These are phyloP conservation scores for Ceratobasidium sp. DNA, from an alignment of 1,284 basidiomycete species.

Conservation along the genomic window DNA sequence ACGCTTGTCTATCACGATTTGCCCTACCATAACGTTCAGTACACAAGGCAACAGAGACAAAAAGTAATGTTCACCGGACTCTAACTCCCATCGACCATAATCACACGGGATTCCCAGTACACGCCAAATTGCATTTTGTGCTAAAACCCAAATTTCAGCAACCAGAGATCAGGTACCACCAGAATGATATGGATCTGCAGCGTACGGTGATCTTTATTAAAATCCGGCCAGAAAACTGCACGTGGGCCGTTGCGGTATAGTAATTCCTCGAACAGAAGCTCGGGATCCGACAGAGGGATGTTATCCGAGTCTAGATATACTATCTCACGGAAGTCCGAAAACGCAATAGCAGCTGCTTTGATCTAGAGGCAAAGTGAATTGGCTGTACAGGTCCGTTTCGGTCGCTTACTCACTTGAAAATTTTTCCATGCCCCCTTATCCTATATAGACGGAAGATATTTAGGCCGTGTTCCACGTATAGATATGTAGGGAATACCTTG, in stretches of 20 bases:
- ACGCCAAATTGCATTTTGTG: constrained; percentile 65
- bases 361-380: constrained; percentile 52
- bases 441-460: constrained; percentile 8
- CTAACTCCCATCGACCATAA: constrained; percentile 61
- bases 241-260: constrained; percentile 57
- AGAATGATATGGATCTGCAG: constrained; percentile 2
- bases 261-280: constrained; percentile 59
- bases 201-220: constrained; percentile 63
- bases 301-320: constrained; percentile 64
- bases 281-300: constrained; percentile 59
- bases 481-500: constrained; percentile 50
- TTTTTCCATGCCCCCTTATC: constrained; percentile 55
- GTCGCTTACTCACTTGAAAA: constrained; percentile 56
- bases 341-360: constrained; percentile 62
- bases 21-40: constrained; percentile 50
- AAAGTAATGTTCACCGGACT: constrained; percentile 55
- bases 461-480: neutral
- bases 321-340: constrained; percentile 61
- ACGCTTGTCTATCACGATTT: constrained; percentile 63
- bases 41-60: neutral
- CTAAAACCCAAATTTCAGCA: constrained; percentile 48
- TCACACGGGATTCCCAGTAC: constrained; percentile 61
- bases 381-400: neutral
- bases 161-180: constrained; percentile 19
- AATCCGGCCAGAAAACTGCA: constrained; percentile 65